Percentiles rank a stretch among this genome's conserved stretches.
phyloP scores from a whole-genome alignment of 805 yeast species.

The Tetrapisispora namnaoensis region DNA sequence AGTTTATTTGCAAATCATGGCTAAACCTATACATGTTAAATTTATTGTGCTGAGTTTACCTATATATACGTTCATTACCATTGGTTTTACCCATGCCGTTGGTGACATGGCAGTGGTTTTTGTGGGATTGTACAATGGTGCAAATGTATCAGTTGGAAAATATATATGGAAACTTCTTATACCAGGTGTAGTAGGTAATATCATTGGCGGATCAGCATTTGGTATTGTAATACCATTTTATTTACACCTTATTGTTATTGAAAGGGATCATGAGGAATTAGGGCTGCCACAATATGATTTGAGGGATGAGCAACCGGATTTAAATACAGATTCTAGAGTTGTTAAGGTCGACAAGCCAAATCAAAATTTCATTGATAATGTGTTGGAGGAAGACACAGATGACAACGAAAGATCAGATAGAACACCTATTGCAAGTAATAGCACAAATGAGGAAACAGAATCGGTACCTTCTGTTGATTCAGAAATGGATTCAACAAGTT shows the following conservation, averaged over 20 bases:
- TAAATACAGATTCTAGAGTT: constrained; percentile 70
- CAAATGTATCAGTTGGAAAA: constrained; percentile 49
- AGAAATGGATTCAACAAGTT: not conserved
- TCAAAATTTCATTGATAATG: constrained; percentile 3
- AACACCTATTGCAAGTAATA: not conserved
- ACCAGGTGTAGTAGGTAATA: constrained; percentile 67
- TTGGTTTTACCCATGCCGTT: constrained; percentile 72
- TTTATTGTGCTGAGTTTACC: constrained; percentile 55
- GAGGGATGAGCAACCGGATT: constrained; percentile 72
- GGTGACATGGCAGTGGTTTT: constrained; percentile 71
- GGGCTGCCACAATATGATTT: constrained; percentile 61
- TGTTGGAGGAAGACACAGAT: constrained; percentile 1
- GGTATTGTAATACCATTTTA: constrained; percentile 61
- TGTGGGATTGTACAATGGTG: constrained; percentile 59
- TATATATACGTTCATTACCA: constrained; percentile 63
- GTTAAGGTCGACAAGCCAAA: constrained; percentile 35
- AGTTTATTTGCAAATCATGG: constrained; percentile 66
- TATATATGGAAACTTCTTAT: constrained; percentile 66
- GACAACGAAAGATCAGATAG: not conserved
- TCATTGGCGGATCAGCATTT: constrained; percentile 68
- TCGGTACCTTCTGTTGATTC: not conserved
- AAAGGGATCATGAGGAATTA: constrained; percentile 51
- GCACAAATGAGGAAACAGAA: not conserved
- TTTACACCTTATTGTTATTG: constrained; percentile 62
- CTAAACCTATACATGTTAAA: constrained; percentile 71